Percentiles rank a stretch among this genome's conserved stretches.
phyloP scores from a whole-genome alignment of 2,329 filamentous ascomycete genomes.

The Fusarium guadeloupense region DNA sequence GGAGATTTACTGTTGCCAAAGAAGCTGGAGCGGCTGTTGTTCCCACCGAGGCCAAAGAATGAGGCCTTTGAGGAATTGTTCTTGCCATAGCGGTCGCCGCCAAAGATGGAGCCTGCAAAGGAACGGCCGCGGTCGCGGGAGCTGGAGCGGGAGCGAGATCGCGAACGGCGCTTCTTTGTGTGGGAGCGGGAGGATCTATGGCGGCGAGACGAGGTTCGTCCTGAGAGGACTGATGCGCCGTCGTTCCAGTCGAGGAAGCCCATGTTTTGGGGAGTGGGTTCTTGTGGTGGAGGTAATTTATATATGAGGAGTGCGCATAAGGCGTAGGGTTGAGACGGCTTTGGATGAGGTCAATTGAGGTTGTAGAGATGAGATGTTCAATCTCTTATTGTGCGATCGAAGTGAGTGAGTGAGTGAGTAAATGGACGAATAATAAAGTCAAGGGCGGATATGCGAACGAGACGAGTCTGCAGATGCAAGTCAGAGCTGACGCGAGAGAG shows the following conservation, averaged over 20 bases:
- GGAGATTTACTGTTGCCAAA: slow-evolving; percentile 54
- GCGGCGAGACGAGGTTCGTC: slow-evolving; percentile 40
- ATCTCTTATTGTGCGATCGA: not conserved
- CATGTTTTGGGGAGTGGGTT: slow-evolving; percentile 28
- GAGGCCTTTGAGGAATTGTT: slow-evolving; percentile 55
- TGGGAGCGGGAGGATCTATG: slow-evolving; percentile 45
- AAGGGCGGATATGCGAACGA: slow-evolving; percentile 25
- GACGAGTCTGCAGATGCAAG: slow-evolving; percentile 31
- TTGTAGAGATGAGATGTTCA: not conserved
- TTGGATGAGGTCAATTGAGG: slow-evolving; percentile 1
- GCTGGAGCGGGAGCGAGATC: slow-evolving; percentile 52
- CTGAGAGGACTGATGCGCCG: slow-evolving; percentile 45
- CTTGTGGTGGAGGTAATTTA: not conserved
- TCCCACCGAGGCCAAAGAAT: slow-evolving; percentile 59
- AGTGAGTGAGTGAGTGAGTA: not conserved
- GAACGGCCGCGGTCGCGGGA: slow-evolving; percentile 47
- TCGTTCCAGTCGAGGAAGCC: slow-evolving; percentile 50
- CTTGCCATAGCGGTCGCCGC: slow-evolving; percentile 48
- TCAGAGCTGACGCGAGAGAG: slow-evolving; percentile 26
- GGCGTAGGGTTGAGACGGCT: not conserved
- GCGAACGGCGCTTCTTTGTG: slow-evolving; percentile 49
- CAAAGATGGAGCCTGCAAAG: slow-evolving; percentile 47
- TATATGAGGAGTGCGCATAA: slow-evolving; percentile 9
- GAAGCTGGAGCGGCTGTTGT: slow-evolving; percentile 56
- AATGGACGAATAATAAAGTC: not conserved